Base-by-base conservation (phyloP, 1,284 basidiomycete species). In the Chiua sp. region DNA sequence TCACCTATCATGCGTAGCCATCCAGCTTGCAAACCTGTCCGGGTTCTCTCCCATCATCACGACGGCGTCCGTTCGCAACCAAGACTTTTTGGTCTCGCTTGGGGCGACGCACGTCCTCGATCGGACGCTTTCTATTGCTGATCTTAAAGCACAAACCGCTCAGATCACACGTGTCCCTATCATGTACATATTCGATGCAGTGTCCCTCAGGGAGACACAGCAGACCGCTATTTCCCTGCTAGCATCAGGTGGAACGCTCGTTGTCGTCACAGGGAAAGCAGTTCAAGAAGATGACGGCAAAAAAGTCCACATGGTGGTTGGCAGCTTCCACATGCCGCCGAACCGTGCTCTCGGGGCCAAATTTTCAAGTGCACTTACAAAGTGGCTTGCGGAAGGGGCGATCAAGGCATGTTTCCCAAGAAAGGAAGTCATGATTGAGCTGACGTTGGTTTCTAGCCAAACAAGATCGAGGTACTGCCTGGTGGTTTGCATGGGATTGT, bases 81-180 rank as follows among this genome's bases (percentile, higher is more conserved):
- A 59, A 15, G 71, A 66, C 3, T 63, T 70, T 50, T 70, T 82
- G 57, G 73, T 73, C 35, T 72, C 74, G 1, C 71, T 79, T 49
- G 81, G 82, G 10, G 82, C 79, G 4, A 79, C 78, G 3, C 77
- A 78, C 37, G 67, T 77, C 57, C 66, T 82, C 63, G 76, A 76
- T 55, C 72, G 77, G 51, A 63, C 57, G 10, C 58, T 68, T 32
- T 51, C 67, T 7, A 13, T 20, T 10, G 3, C 37, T 16, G 42
- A 44, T 18, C 28, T 70, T 16, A 55, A 22, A 22, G 53, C 58
- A 11, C 62, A 55, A 13, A 42, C 69, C 35, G 48, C 35, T 0
- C 49, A 52, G 18, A 56, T 65, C 53, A 65, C 59, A 22, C 7
- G 26, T 7, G 10, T 18, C 12, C 59, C 58, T 13, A 58, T 68